A percentile compares a stretch with the other conserved stretches of the same genome.
Evolutionary conservation across 345 rosid genomes (phyloP).

Genomic region (Populus ilicifolia): DNA sequence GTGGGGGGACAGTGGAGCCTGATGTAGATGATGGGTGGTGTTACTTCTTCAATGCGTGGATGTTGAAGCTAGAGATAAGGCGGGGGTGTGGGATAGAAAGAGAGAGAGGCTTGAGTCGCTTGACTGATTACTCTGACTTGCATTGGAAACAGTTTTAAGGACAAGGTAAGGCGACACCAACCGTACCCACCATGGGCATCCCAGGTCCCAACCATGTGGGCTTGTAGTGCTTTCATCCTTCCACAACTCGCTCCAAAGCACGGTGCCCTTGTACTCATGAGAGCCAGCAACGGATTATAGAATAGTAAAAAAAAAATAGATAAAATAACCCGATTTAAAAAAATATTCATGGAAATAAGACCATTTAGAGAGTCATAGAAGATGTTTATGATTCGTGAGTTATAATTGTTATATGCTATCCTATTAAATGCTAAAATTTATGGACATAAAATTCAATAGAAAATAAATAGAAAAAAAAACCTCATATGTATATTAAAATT

Average conservation of each 20-base stretch:
- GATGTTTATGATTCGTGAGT: no score
- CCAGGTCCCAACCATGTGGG: conserved; percentile 8
- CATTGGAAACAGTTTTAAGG: conserved; percentile 25
- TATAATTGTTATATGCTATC: no score
- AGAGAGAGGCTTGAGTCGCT: conserved; percentile 6
- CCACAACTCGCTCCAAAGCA: background rate
- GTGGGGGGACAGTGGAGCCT: conserved; percentile 14
- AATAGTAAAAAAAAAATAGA: no score
- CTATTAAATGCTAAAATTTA: no score
- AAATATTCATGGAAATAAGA: no score
- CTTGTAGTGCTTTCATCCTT: conserved; percentile 18
- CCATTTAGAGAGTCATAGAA: no score
- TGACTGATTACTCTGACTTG: conserved; percentile 18
- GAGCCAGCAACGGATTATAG: background rate
- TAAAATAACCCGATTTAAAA: no score
- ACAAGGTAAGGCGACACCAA: conserved; percentile 29
- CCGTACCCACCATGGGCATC: conserved; percentile 27
- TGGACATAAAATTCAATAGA: no score
- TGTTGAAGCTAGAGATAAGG: conserved; percentile 20
- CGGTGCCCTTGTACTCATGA: conserved; percentile 15
- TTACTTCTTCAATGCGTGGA: conserved; percentile 31
- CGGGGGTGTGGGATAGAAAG: background rate
- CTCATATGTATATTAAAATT: no score
- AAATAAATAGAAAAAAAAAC: no score
- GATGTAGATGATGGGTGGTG: conserved; percentile 23